Conservation (phyloP, 73 alveolate species). For the Tetrahymena malaccensis region DNA sequence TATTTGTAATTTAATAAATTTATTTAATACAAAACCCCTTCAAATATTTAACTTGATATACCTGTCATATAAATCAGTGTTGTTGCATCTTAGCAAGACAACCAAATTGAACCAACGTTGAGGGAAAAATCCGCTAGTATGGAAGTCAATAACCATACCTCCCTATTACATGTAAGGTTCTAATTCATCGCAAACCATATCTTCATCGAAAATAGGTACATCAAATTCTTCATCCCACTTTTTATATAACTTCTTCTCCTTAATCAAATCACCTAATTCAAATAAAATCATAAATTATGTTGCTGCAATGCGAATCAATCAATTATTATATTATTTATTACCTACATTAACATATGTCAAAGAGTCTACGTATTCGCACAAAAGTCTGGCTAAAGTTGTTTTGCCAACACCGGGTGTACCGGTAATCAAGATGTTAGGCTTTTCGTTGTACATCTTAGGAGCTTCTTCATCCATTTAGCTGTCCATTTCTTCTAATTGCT, state of each 20-base stretch:
- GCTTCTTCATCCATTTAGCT: not conserved
- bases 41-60: not conserved
- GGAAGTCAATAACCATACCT: constrained; percentile 92
- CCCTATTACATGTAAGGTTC: constrained; percentile 57
- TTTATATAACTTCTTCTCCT: constrained; percentile 79
- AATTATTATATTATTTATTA: not conserved
- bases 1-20: not conserved
- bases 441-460: constrained; percentile 9
- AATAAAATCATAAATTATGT: not conserved
- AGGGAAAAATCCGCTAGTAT: constrained; percentile 92
- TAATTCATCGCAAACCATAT: constrained; percentile 91
- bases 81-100: constrained; percentile 81
- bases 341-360: constrained; percentile 78
- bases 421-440: constrained; percentile 87
- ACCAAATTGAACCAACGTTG: constrained; percentile 87
- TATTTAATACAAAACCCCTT: not conserved
- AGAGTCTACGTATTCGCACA: constrained; percentile 71
- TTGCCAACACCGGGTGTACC: constrained; percentile 99
- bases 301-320: not conserved
- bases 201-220: constrained; percentile 95
- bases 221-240: constrained; percentile 91
- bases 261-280: constrained; percentile 55
- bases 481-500: not conserved
- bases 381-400: constrained; percentile 82
- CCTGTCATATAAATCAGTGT: constrained; percentile 90